Conservation (phyloP, 495 filamentous ascomycete species). For the Aspergillus leporis region DNA sequence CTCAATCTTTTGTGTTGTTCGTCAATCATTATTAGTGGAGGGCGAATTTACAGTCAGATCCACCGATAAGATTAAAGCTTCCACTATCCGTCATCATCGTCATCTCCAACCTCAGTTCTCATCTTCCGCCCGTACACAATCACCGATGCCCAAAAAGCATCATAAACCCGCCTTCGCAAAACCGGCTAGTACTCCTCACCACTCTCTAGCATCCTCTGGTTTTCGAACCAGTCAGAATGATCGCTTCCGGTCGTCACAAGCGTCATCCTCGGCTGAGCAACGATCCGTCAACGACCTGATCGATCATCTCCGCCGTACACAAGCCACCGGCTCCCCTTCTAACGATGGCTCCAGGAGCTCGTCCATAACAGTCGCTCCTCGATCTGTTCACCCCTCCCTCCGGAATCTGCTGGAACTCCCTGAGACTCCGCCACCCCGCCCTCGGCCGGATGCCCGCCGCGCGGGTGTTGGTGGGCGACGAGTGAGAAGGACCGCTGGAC, state of each 20-base stretch:
- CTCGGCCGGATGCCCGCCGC: conserved; percentile 52
- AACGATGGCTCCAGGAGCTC: conserved; percentile 20
- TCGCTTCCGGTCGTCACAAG: conserved; percentile 21
- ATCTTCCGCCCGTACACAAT: conserved; percentile 11
- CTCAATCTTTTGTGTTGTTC: neutral
- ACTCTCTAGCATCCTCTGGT: conserved; percentile 33
- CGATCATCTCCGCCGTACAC: conserved; percentile 49
- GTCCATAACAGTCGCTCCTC: conserved; percentile 23
- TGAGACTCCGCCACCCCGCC: conserved; percentile 66
- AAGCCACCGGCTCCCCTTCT: conserved; percentile 24
- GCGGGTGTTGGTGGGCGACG: conserved; percentile 40
- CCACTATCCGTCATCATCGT: neutral
- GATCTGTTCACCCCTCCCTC: conserved; percentile 55
- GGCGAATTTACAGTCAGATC: conserved; percentile 16
- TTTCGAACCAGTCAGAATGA: conserved; percentile 30
- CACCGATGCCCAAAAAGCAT: conserved; percentile 51
- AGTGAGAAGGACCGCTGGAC: conserved; percentile 59
- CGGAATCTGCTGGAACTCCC: conserved; percentile 66
- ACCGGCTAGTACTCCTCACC: conserved; percentile 40
- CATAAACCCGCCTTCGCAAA: conserved; percentile 34
- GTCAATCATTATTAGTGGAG: conserved; percentile 1
- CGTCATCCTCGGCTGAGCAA: conserved; percentile 23
- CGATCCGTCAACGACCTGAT: conserved; percentile 51
- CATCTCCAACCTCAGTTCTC: conserved; percentile 5
- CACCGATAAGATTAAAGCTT: neutral